These are phyloP conservation scores for Chenopodium berlandieri DNA, from an alignment of 148 eudicot genomes.

Conservation along the genomic window DNA sequence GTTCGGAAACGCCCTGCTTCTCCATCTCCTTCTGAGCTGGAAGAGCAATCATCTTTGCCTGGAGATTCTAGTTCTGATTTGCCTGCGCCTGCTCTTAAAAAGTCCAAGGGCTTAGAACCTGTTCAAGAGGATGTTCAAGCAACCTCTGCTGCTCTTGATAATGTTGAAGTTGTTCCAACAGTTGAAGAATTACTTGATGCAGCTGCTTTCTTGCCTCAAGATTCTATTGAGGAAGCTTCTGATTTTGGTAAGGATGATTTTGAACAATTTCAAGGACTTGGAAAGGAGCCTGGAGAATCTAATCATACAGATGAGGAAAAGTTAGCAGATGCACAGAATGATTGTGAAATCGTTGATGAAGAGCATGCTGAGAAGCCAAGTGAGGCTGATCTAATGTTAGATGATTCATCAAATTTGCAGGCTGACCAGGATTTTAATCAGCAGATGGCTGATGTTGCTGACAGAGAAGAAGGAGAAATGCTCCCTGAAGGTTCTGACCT, in stretches of 20 bases:
- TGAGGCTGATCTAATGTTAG: conserved; percentile 36
- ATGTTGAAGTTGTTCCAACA: conserved; percentile 35
- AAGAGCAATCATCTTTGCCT: conserved; percentile 41
- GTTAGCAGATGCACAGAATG: conserved; percentile 40
- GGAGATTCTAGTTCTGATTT: conserved; percentile 39
- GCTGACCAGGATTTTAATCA: conserved; percentile 47
- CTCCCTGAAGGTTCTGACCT: conserved; percentile 40
- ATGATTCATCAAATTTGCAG: conserved; percentile 38
- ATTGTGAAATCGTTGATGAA: conserved; percentile 35
- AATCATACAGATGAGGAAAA: conserved; percentile 24
- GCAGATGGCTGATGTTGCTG: conserved; percentile 39
- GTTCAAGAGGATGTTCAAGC: conserved; percentile 45
- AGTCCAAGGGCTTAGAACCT: conserved; percentile 56
- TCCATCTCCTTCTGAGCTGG: conserved; percentile 50
- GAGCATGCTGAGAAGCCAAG: conserved; percentile 42
- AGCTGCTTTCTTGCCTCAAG: conserved; percentile 40
- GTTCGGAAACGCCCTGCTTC: conserved; percentile 69
- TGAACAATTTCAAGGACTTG: conserved; percentile 39
- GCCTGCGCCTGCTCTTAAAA: conserved; percentile 47
- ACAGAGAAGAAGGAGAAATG: conserved; percentile 82
- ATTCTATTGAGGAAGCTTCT: conserved; percentile 36
- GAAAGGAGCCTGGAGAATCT: conserved; percentile 37
- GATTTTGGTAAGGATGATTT: conserved; percentile 49
- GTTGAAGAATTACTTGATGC: conserved; percentile 50
- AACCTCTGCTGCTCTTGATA: conserved; percentile 31